Evolutionary conservation across 2,329 filamentous ascomycete species (phyloP), one percentile per base, ranked within the genome.

Genomic region (Paecilomyces dactylethromorphus): DNA sequence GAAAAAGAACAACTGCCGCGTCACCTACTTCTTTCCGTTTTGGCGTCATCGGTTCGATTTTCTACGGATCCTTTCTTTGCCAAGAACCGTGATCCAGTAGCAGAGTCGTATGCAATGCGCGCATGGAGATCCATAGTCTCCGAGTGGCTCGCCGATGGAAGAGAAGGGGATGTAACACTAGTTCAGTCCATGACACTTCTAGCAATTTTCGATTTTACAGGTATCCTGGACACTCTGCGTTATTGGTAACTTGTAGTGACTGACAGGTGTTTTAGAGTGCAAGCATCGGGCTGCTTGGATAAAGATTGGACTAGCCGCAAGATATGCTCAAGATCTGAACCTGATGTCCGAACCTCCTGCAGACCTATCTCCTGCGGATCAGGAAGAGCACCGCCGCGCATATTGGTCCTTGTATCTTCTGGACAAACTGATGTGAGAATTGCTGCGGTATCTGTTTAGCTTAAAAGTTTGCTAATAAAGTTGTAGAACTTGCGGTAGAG

Each of bases 281-380:
- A 68, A 69, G 24, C 65, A 67, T 5, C 65, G 66, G 51, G 65
- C 70, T 10, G 74, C 68, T 1, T 78, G 74, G 76, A 59, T 78
- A 6, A 76, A 77, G 26, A 66, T 71, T 13, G 68, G 67, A 2
- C 55, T 70, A 2, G 65, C 69, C 1, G 66, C 76, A 66, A 94
- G 90, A 49, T 94, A 84, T 71, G 92, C 89, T 6, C 70, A 72
- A 54, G 67, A 67, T 52, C 72, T 76, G 18, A 69, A 68, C 10
- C 71, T 71, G 8, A 69, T 68, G 63, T 60, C 53, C 3, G 68
- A 71, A 18, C 63, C 66, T 2, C 52, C 52, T 7, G 24, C 49
- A 8, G 61, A 61, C 35, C 54, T 68, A 0, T 56, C 67, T 10
- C 57, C 58, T 35, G 26, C 61, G 0, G 65, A 69, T 45, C 68